These are phyloP conservation scores for Poa annua DNA, from an alignment of 176 grass and related monocot genomes.

Conservation along the genomic window DNA sequence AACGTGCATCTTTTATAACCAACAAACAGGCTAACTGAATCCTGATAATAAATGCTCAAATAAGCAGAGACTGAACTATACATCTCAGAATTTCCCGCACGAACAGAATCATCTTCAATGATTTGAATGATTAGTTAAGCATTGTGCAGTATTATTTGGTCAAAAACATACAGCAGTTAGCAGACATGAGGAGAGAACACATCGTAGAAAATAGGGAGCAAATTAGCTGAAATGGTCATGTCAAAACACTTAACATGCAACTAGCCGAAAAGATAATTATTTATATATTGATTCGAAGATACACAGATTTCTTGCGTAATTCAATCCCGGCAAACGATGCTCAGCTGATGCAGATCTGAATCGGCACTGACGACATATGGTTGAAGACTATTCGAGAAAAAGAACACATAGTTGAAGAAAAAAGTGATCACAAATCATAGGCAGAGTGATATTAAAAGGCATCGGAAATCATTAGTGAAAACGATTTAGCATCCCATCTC, in stretches of 20 bases:
- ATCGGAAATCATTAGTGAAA: slow-evolving; percentile 25
- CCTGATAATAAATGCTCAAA: background rate
- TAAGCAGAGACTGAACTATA: background rate
- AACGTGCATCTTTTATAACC: background rate
- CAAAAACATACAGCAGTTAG: slow-evolving; percentile 27
- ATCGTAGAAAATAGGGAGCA: slow-evolving; percentile 9
- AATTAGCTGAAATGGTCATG: slow-evolving; percentile 41
- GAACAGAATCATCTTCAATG: slow-evolving; percentile 34
- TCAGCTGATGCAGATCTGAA: background rate
- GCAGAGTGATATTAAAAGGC: background rate
- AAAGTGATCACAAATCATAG: slow-evolving; percentile 7
- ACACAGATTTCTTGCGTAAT: slow-evolving; percentile 12
- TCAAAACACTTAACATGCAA: slow-evolving; percentile 39
- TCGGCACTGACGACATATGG: background rate
- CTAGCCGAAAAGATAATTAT: background rate
- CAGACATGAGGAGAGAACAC: slow-evolving; percentile 22
- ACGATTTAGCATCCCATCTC: slow-evolving; percentile 33
- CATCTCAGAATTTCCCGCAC: background rate
- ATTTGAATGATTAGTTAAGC: slow-evolving; percentile 21
- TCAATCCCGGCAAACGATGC: background rate
- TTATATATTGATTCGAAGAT: background rate
- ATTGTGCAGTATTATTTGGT: slow-evolving; percentile 40
- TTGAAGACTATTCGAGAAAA: background rate
- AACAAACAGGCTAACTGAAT: background rate
- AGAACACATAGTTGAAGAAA: background rate